phyloP scores from a whole-genome alignment of 768 basidiomycete genomes.

The Hebeloma cylindrosporum region DNA sequence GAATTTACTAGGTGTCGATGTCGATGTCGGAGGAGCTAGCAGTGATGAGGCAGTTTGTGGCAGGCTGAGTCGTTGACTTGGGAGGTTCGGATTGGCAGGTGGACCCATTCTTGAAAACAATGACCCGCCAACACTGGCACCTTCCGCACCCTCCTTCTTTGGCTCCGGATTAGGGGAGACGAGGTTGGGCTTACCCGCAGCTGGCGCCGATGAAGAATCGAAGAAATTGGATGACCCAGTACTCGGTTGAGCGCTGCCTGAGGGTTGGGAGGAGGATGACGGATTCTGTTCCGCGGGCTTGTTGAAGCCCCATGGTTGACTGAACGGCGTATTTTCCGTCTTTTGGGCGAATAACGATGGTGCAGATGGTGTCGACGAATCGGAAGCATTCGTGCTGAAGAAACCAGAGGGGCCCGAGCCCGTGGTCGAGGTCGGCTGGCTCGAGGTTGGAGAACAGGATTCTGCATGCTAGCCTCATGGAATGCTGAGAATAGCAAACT shows the following conservation, averaged over 20 bases:
- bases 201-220: slow-evolving; percentile 2
- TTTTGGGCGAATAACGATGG: no score
- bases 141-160: slow-evolving; percentile 1
- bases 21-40: slow-evolving; percentile 13
- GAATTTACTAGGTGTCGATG: slow-evolving; percentile 10
- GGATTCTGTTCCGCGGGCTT: background rate
- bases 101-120: slow-evolving; percentile 13
- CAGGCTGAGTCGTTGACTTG: slow-evolving; percentile 9
- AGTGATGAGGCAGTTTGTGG: no score
- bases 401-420: no score
- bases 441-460: no score
- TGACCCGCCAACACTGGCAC: background rate
- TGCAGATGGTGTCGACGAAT: no score
- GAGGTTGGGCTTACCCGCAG: slow-evolving; percentile 2
- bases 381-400: no score
- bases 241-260: background rate
- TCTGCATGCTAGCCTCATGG: slow-evolving; percentile 10
- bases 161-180: slow-evolving; percentile 4
- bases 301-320: no score
- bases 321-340: no score
- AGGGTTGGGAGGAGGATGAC: background rate
- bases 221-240: background rate
- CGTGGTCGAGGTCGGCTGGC: no score
- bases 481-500: slow-evolving; percentile 50
- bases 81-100: slow-evolving; percentile 6